These are phyloP conservation scores for Prunella vulgaris DNA, from an alignment of 257 asterid genomes.

Conservation along the genomic window DNA sequence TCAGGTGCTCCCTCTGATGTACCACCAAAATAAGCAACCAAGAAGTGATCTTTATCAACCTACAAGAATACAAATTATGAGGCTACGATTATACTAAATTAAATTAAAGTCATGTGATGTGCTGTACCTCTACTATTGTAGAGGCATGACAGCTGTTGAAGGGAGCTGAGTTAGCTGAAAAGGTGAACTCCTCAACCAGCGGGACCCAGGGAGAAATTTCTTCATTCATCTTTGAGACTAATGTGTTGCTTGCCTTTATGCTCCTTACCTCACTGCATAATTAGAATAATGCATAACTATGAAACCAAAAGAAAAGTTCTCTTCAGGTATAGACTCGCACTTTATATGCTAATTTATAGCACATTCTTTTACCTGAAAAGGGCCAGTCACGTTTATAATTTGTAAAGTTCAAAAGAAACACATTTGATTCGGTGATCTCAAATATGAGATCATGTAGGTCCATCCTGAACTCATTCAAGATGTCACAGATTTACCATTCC, in stretches of 20 bases:
- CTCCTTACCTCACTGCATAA: conserved; percentile 38
- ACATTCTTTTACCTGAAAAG: too few species aligned
- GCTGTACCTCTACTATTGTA: conserved; percentile 79
- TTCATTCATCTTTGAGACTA: conserved; percentile 35
- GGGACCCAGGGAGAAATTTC: conserved; percentile 52
- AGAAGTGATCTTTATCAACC: conserved; percentile 68
- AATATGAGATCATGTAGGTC: too few species aligned
- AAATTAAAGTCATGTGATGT: not conserved
- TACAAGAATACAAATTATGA: conserved; percentile 19
- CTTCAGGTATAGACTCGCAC: not conserved
- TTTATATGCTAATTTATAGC: too few species aligned
- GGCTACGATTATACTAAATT: too few species aligned
- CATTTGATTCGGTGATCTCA: too few species aligned
- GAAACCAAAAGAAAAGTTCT: not conserved
- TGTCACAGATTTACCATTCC: too few species aligned
- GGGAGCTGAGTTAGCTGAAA: conserved; percentile 62
- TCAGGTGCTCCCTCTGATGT: conserved; percentile 82
- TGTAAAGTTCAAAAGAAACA: too few species aligned
- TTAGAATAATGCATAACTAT: not conserved
- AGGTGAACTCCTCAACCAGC: conserved; percentile 65
- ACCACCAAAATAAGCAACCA: conserved; percentile 96
- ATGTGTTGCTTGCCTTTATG: conserved; percentile 15
- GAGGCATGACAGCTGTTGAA: conserved; percentile 95
- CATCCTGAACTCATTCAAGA: too few species aligned
- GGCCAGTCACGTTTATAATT: too few species aligned